Conservation (phyloP, 352 stramenopile species). For the Pythium monospermum region DNA sequence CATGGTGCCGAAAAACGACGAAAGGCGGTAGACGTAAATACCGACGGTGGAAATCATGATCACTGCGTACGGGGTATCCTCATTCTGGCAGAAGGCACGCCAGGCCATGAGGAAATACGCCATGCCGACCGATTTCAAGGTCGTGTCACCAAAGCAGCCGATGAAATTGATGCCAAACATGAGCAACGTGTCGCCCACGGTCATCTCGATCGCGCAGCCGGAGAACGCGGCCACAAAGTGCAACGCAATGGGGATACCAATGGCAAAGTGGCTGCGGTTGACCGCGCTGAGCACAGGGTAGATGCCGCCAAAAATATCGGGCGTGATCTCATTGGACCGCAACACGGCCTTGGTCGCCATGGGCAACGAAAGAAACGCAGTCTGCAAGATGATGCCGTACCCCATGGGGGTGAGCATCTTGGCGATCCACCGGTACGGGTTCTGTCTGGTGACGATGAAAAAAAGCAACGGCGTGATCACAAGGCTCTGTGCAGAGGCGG, state of each 20-base stretch:
- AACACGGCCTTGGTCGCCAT: constrained; percentile 58
- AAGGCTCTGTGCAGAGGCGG: constrained; percentile 31
- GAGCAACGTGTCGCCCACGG: constrained; percentile 26
- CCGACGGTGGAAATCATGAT: constrained; percentile 37
- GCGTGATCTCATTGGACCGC: constrained; percentile 39
- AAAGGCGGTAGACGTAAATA: constrained; percentile 40
- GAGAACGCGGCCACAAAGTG: constrained; percentile 49
- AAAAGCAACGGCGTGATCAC: constrained; percentile 43
- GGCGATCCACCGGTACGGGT: constrained; percentile 48
- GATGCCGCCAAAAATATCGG: constrained; percentile 48
- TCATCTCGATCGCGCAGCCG: constrained; percentile 34
- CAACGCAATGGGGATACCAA: constrained; percentile 39
- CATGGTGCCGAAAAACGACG: constrained; percentile 37
- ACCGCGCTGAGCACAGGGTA: constrained; percentile 50
- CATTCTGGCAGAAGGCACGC: constrained; percentile 38
- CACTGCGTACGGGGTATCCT: constrained; percentile 37
- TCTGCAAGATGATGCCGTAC: constrained; percentile 43
- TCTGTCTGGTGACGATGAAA: constrained; percentile 43
- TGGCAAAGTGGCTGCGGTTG: constrained; percentile 42
- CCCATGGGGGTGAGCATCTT: constrained; percentile 40
- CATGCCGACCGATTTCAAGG: constrained; percentile 32
- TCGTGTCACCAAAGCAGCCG: constrained; percentile 41
- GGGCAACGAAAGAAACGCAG: constrained; percentile 39
- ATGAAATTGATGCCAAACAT: constrained; percentile 47
- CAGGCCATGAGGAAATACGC: constrained; percentile 59